Base-by-base conservation (phyloP, 2,329 filamentous ascomycete species). In the Diaporthe eres region DNA sequence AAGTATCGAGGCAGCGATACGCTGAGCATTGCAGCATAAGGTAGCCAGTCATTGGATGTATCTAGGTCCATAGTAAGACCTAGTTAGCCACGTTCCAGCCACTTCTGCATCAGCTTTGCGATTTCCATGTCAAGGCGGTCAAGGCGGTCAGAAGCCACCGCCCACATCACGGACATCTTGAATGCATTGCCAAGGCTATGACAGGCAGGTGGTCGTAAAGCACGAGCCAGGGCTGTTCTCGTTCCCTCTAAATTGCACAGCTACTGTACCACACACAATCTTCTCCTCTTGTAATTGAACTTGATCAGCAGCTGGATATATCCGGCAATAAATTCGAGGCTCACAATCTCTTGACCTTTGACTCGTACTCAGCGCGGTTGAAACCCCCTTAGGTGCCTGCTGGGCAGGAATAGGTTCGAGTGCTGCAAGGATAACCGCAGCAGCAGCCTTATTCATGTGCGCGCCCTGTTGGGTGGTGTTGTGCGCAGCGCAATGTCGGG, bases 381-480 rank as follows among this genome's bases (percentile, higher is more conserved):
- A 55, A 28, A 25, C 65, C 47, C 65, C 65, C n/a, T 55, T 51
- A 15, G 49, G 49, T 4, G 49, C 15, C 47, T 19, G 6, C 49
- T 42, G 49, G 34, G 65, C 65, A 55, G 15, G 25, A 70, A 70
- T 39, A 55, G 49, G 34, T 55, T 55, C 65, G 49, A 42, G 31
- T n/a, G 34, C 22, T 70, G 49, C 65, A 70, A 55, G 65, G 65
- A 70, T 70, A 28, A 55, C 37, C 65, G 65, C 49, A 42, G 49
- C 15, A 42, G 15, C 47, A 70, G 49, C 65, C 65, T 70, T 55
- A 55, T 70, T 70, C 49, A 55, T 55, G 47, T 70, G 31, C 25
- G 6, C 19, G 19, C 58, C 58, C 25, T 25, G 53, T 55, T 10
- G 53, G 7, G 58, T 42, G 7, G n/a, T 61, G 37, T n/a, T 42